phyloP scores from a whole-genome alignment of 192 early-diverging fungal species.

The Geranomyces variabilis region DNA sequence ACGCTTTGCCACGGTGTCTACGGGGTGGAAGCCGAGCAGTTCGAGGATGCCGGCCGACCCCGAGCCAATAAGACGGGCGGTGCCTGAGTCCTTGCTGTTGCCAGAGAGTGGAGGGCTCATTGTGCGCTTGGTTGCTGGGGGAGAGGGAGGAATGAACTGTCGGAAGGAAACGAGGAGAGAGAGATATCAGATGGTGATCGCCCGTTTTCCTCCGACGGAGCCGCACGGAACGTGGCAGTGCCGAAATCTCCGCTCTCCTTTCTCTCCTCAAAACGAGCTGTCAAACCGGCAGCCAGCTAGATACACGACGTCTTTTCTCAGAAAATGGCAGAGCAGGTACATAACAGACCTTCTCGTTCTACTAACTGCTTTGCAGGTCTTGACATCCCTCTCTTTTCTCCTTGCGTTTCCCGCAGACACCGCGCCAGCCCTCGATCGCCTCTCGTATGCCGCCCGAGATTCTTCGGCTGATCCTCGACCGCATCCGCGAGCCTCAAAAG shows the following conservation, averaged over 20 bases:
- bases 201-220: too few species aligned
- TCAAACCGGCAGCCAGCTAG: too few species aligned
- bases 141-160: not conserved
- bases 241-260: too few species aligned
- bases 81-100: constrained; percentile 72
- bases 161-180: not conserved
- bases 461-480: constrained; percentile 2
- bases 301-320: too few species aligned
- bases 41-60: constrained; percentile 93
- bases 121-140: not conserved
- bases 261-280: too few species aligned
- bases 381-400: too few species aligned
- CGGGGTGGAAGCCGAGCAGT: constrained; percentile 95
- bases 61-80: constrained; percentile 87
- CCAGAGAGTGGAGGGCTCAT: constrained; percentile 36
- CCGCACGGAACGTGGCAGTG: too few species aligned
- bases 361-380: too few species aligned
- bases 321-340: too few species aligned
- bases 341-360: too few species aligned
- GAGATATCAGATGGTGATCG: too few species aligned
- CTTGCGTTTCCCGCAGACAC: too few species aligned
- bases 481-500: not conserved
- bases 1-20: constrained; percentile 96
- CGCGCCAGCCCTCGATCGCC: not conserved
- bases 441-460: constrained; percentile 17